Percentiles rank a stretch among this genome's conserved stretches.
These are phyloP conservation scores for Erodium moschatum DNA, from an alignment of 441 rosid genomes.

Conservation along the genomic window DNA sequence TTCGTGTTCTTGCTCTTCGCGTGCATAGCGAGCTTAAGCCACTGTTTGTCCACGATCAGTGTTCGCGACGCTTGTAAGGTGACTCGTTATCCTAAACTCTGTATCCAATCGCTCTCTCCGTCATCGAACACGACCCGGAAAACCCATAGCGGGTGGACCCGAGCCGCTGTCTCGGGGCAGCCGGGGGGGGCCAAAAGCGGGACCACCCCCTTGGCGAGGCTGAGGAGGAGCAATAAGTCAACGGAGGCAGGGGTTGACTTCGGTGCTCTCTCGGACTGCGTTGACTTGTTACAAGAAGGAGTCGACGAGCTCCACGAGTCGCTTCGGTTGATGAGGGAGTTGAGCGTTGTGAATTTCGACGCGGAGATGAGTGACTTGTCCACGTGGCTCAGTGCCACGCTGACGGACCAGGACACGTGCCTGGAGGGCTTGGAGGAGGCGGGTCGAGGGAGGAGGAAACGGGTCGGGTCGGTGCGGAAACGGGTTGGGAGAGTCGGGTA, in stretches of 20 bases:
- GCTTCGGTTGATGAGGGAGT: constrained; percentile 40
- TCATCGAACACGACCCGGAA: constrained; percentile 47
- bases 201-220: constrained; percentile 24
- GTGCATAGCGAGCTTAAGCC: constrained; percentile 9
- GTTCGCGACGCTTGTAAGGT: constrained; percentile 71
- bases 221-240: constrained; percentile 16
- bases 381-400: constrained; percentile 64
- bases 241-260: neutral
- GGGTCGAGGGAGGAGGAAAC: constrained; percentile 14
- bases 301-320: constrained; percentile 58
- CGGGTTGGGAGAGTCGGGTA: constrained; percentile 42
- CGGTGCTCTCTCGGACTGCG: constrained; percentile 55
- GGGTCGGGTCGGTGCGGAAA: constrained; percentile 27
- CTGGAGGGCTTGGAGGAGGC: constrained; percentile 55
- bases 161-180: constrained; percentile 71
- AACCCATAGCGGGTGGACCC: constrained; percentile 76
- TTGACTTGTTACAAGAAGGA: constrained; percentile 45
- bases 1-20: constrained; percentile 20
- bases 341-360: constrained; percentile 38
- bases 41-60: constrained; percentile 18
- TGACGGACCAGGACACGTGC: constrained; percentile 68
- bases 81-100: constrained; percentile 52
- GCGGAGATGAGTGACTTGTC: constrained; percentile 48
- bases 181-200: constrained; percentile 43
- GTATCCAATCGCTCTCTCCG: constrained; percentile 47